Evolutionary conservation across 1,284 basidiomycete genomes (phyloP).

Genomic region (Polyporus tsugae): DNA sequence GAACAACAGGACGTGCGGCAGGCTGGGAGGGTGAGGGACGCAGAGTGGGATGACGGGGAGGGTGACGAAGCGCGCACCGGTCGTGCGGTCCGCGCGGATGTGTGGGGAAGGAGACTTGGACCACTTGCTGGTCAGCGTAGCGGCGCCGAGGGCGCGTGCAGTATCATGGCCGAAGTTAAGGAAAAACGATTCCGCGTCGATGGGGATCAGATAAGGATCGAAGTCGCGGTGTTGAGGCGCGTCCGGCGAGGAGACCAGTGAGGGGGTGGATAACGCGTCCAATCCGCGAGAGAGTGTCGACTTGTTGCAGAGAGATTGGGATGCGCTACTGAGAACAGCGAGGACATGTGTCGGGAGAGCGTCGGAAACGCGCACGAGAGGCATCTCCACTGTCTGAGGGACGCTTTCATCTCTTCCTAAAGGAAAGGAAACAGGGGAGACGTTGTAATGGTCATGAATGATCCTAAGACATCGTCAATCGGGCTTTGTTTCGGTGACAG

Average conservation of each 20-base stretch:
- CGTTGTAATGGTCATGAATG: conserved; percentile 38
- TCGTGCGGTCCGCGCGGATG: conserved; percentile 23
- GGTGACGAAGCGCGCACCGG: conserved; percentile 31
- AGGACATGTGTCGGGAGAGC: conserved; percentile 35
- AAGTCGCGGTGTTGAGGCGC: conserved; percentile 14
- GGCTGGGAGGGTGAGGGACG: conserved; percentile 42
- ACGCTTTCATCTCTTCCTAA: conserved; percentile 8
- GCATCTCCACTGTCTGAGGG: conserved; percentile 16
- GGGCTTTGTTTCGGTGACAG: neutral
- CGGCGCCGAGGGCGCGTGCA: conserved; percentile 20
- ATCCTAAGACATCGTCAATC: conserved; percentile 13
- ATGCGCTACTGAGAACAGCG: conserved; percentile 34
- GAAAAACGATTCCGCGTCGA: conserved; percentile 40
- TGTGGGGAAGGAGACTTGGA: conserved; percentile 15
- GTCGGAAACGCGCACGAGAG: conserved; percentile 13
- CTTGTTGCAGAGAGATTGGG: conserved; percentile 37
- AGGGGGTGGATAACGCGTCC: conserved; percentile 12
- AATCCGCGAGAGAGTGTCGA: conserved; percentile 29
- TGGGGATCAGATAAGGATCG: conserved; percentile 34
- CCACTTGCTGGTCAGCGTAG: conserved; percentile 18
- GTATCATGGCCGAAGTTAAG: conserved; percentile 35
- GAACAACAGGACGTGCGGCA: conserved; percentile 44
- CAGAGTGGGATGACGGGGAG: conserved; percentile 40
- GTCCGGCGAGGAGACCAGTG: conserved; percentile 22
- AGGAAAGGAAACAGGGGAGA: conserved; percentile 31